phyloP scores from a whole-genome alignment of 768 basidiomycete genomes.

The Xerocomellus chrysenteron region DNA sequence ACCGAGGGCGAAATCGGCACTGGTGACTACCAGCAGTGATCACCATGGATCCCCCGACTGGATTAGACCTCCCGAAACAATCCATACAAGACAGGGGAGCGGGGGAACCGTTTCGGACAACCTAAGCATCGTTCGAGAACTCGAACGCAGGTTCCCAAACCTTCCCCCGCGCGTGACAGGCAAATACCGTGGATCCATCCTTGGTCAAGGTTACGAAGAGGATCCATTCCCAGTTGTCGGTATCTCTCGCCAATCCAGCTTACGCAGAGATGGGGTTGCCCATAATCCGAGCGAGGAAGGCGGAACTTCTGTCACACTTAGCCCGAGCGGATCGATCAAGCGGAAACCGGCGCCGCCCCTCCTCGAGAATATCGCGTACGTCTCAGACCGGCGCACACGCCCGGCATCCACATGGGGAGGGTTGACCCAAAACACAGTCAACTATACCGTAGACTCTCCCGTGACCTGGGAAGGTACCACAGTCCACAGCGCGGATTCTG shows the following conservation, averaged over 20 bases:
- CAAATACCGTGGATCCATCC: slow-evolving; percentile 27
- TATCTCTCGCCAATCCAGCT: slow-evolving; percentile 25
- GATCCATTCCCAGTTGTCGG: slow-evolving; percentile 23
- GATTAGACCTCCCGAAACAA: slow-evolving; percentile 9
- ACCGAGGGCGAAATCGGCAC: slow-evolving; percentile 15
- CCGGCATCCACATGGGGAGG: slow-evolving; percentile 25
- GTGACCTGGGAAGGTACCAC: slow-evolving; percentile 4
- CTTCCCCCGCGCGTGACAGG: slow-evolving; percentile 39
- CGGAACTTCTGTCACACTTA: slow-evolving; percentile 1
- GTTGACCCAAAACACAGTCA: slow-evolving; percentile 7
- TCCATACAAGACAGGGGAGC: slow-evolving; percentile 19
- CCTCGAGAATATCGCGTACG: slow-evolving; percentile 15
- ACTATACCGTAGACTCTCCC: slow-evolving; percentile 1
- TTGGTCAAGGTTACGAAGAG: slow-evolving; percentile 23
- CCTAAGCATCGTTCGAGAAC: slow-evolving; percentile 46
- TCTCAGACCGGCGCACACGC: slow-evolving; percentile 6
- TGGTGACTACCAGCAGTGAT: neutral
- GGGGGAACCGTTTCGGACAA: slow-evolving; percentile 40
- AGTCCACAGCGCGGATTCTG: neutral
- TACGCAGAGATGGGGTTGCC: slow-evolving; percentile 4
- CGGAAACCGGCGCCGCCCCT: slow-evolving; percentile 32
- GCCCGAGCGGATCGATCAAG: slow-evolving; percentile 26
- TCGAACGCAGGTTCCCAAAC: slow-evolving; percentile 54
- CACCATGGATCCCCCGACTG: slow-evolving; percentile 7
- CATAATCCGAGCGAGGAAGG: slow-evolving; percentile 16